Evolutionary conservation across 129 eudicot species (phyloP), one percentile per base, ranked within the genome.

Genomic region (Deinandra increscens): DNA sequence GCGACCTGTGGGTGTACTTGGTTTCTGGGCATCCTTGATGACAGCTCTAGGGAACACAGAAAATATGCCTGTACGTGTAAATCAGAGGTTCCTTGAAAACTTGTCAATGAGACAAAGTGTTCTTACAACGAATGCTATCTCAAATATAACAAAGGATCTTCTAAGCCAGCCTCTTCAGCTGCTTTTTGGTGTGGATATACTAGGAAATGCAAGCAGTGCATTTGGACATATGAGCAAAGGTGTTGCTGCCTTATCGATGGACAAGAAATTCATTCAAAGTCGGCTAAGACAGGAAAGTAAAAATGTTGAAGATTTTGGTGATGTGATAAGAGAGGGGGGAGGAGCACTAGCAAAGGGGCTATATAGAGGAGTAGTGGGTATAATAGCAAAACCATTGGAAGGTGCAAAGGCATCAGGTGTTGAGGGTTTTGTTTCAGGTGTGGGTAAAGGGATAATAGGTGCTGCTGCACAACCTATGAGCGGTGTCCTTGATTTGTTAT

Each of bases 191-290:
- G 93, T 94, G 64, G 99, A 94, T 75, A 94, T 94, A 73, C 81
- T 94, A 53, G 97, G 99, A 12, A 94, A 94, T 75, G 99, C 99
- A 65, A 94, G 99, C 82, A 94, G 97, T 75, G 99, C 99, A 33
- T 92, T 94, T 81, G 99, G 97, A 62, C 99, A 94, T 67, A 94
- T 90, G 99, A 89, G 97, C 81, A 94, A 87, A 85, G 99, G 99
- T 78, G 99, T 94, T 65, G 99, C 99, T 39, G 97, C 99, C 53
- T 79, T 94, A 75, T 89, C 99, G 44, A 89, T 89, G 99, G 99
- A 94, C 80, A 90, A 87, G 72, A 94, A 90, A 60, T 94, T 94
- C 70, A 94, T 94, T 70, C 99, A 94, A 78, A 80, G 99, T 81
- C 92, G 97, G 58, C 97, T 87, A 73, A 85, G 86, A 80, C 92